Base-by-base conservation (phyloP, 495 filamentous ascomycete species). In the Glutinoglossum americanum region DNA sequence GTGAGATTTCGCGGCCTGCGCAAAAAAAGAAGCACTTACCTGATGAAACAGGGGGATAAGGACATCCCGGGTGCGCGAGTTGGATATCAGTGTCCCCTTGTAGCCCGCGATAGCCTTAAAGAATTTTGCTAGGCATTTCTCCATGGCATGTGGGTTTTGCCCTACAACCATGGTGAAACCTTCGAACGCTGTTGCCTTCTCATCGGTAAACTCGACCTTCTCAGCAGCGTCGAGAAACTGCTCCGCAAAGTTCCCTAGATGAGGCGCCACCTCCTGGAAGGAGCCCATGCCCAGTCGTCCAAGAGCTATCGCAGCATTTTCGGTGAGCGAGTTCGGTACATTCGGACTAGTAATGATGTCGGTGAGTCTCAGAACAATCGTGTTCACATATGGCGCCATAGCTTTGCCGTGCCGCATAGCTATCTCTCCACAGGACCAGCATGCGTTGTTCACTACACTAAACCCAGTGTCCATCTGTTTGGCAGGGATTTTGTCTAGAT, bases 381-480 rank as follows among this genome's bases (percentile, higher is more conserved):
- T 74, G 11, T 86, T 80, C 23, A 85, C 77, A 62, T 83, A 94
- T 0, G 88, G 85, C 0, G 72, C 75, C 77, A 97, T 83, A 23
- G 71, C 75, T 45, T 73, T 72, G 59, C 79, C 76, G 62, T 86
- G 79, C 63, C 86, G 80, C 68, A 96, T 81, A 9, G 88, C 82
- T 58, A 99, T 93, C 71, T 99, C 92, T 19, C 92, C 92, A 25
- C 80, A 84, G 32, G 89, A 92, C 92, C 92, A 99, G 72, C 93
- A 97, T 30, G 92, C 89, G 65, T 99, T 99, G 75, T 97, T 99
- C 58, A 97, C 76, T 19, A 95, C 90, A 48, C 84, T 83, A 67
- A 94, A 97, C 8, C 82, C 81, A 8, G 79, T 86, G 57, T 80
- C 74, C 28, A 83, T 75, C 59, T 88, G 84, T 53, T 88, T 82